A percentile compares a stretch with the other conserved stretches of the same genome.
Conservation (phyloP, 2,329 filamentous ascomycete species). For the Colletotrichum cordylinicola region DNA sequence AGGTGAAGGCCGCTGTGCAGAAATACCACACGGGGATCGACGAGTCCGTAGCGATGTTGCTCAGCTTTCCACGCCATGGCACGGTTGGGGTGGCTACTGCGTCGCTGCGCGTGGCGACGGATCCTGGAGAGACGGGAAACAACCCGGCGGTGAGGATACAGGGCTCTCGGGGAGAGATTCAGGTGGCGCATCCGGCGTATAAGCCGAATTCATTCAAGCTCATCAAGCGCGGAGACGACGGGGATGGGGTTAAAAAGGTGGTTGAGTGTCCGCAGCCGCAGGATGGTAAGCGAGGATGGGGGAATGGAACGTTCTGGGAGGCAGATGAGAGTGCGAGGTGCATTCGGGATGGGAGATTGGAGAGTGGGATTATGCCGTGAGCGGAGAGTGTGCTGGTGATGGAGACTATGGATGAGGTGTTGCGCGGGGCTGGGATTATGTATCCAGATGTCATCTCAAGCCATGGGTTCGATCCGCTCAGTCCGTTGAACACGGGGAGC, state of each 20-base stretch:
- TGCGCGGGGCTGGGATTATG: slow-evolving; percentile 55
- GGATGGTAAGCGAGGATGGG: slow-evolving; percentile 56
- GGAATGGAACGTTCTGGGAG: slow-evolving; percentile 89
- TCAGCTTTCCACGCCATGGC: slow-evolving; percentile 73
- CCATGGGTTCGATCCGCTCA: slow-evolving; percentile 61
- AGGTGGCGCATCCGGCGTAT: slow-evolving; percentile 76
- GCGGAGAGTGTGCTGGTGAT: slow-evolving; percentile 85
- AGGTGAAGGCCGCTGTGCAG: slow-evolving; percentile 70
- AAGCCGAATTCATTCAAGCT: slow-evolving; percentile 71
- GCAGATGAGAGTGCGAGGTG: slow-evolving; percentile 80
- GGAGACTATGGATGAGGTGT: slow-evolving; percentile 68
- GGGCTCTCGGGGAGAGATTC: slow-evolving; percentile 81
- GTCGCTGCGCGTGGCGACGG: slow-evolving; percentile 64
- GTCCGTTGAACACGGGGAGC: slow-evolving; percentile 62
- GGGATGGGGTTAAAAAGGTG: slow-evolving; percentile 46
- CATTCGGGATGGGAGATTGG: slow-evolving; percentile 77
- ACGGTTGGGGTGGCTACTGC: slow-evolving; percentile 77
- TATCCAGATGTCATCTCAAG: slow-evolving; percentile 63
- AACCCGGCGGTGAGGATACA: slow-evolving; percentile 80
- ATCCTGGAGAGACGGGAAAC: slow-evolving; percentile 62
- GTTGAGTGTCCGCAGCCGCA: slow-evolving; percentile 59
- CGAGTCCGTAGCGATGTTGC: slow-evolving; percentile 76
- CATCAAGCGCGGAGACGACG: slow-evolving; percentile 58
- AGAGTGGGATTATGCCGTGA: slow-evolving; percentile 75
- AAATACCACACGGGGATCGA: slow-evolving; percentile 79